phyloP scores from a whole-genome alignment of 129 eudicot species.

The Scalesia atractyloides region DNA sequence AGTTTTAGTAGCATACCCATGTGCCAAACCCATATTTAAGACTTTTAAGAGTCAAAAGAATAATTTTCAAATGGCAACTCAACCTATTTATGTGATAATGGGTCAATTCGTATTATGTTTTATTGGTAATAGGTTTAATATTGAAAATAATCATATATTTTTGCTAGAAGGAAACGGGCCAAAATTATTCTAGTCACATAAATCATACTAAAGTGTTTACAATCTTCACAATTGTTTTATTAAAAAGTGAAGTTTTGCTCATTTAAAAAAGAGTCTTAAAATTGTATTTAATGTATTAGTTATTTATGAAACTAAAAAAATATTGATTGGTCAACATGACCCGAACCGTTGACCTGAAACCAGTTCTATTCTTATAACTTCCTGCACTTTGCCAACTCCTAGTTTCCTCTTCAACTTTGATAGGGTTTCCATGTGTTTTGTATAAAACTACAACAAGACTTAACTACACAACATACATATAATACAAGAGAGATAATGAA shows the following conservation, averaged over 20 bases:
- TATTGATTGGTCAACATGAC: background rate
- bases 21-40: constrained; percentile 3
- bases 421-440: background rate
- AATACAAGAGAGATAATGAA: background rate
- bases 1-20: background rate
- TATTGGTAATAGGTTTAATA: too few species aligned
- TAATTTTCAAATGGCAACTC: background rate
- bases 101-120: too few species aligned
- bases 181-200: background rate
- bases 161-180: background rate
- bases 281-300: background rate
- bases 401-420: constrained; percentile 2
- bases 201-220: background rate
- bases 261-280: background rate
- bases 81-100: too few species aligned
- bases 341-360: background rate
- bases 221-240: background rate
- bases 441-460: background rate
- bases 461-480: background rate
- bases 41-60: background rate
- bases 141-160: too few species aligned
- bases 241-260: background rate
- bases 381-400: too few species aligned
- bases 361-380: background rate
- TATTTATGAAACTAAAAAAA: background rate